Conservation (phyloP, 257 asterid species). For the Solanum lycopersicoides region DNA sequence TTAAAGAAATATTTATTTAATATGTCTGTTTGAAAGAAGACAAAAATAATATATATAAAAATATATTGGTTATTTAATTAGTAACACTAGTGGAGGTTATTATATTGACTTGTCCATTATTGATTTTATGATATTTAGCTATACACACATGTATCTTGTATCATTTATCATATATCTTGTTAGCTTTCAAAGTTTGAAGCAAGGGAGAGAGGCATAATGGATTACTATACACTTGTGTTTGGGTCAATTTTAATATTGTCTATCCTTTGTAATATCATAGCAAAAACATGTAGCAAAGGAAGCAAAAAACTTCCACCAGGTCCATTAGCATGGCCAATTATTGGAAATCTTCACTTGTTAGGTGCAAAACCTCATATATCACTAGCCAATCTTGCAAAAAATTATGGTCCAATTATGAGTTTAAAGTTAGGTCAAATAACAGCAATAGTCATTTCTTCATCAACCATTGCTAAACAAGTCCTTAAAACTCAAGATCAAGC, state of each 20-base stretch:
- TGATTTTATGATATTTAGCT: too few species aligned
- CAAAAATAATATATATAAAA: too few species aligned
- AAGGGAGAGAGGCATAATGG: not conserved
- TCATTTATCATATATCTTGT: too few species aligned
- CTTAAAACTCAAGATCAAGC: not conserved
- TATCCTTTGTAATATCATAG: not conserved
- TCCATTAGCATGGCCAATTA: not conserved
- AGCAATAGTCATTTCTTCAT: not conserved
- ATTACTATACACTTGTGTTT: not conserved
- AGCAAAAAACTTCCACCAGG: slow-evolving; percentile 2
- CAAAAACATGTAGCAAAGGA: not conserved
- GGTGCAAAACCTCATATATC: slow-evolving; percentile 6
- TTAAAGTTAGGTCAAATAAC: not conserved
- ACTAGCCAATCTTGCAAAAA: slow-evolving; percentile 1
- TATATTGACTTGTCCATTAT: too few species aligned
- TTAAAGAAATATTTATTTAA: too few species aligned
- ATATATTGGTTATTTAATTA: too few species aligned
- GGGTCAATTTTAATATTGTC: not conserved
- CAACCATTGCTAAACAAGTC: not conserved
- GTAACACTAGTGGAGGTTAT: too few species aligned
- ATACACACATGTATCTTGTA: too few species aligned
- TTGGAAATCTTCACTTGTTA: slow-evolving; percentile 1
- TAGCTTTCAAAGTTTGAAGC: too few species aligned
- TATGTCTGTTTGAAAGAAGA: too few species aligned
- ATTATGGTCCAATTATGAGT: not conserved